Evolutionary conservation across 768 basidiomycete species (phyloP), one percentile per base, ranked within the genome.

Genomic region (Leucosporidium scottii): DNA sequence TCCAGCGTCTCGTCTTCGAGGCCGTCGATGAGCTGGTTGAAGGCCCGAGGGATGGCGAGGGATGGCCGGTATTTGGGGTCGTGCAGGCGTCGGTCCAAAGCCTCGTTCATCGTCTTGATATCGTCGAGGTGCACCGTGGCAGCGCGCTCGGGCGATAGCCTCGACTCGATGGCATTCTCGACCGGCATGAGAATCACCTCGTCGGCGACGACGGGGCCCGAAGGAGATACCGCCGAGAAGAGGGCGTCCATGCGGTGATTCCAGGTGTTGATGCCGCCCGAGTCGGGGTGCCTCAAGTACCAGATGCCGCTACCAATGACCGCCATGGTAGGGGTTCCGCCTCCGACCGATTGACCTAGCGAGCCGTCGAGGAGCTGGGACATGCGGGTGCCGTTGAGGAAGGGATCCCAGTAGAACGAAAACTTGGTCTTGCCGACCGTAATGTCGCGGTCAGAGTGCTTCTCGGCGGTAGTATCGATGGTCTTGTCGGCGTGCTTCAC

Each of bases 71-170:
- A 54, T 2, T 69, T 58, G 9, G 59, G 61, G 48, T 65, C 65
- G 27, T 90, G 83, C 61, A 88, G 85, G 75, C 50, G 49, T 10
- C 58, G 88, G 67, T 81, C 82, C 60, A 93, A 82, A 76, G 90
- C 87, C 4, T 88, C 86, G 77, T 96, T 94, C 91, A 96, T 93
- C 50, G 88, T 89, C 73, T 91, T 87, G 64, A 93, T 87, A 74
- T 93, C 90, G 20, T 87, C 83, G 30, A 85, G 81, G 64, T 84
- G 84, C 81, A 96, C 88, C 15, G 86, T 87, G 31, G 80, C 74
- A 9, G 85, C 84, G 62, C 90, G 83, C 34, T 86, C 85, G 4
- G 80, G 77, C 0, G 85, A 83, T 31, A 96, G 79, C 75, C 87
- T 88, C 18, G 83, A 82, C 48, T 83, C 72, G n/a, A 88, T 80